Evolutionary conservation across 73 alveolate genomes (phyloP), one percentile per base, ranked within the genome.

Genomic region (Symbiodinium pilosum): DNA sequence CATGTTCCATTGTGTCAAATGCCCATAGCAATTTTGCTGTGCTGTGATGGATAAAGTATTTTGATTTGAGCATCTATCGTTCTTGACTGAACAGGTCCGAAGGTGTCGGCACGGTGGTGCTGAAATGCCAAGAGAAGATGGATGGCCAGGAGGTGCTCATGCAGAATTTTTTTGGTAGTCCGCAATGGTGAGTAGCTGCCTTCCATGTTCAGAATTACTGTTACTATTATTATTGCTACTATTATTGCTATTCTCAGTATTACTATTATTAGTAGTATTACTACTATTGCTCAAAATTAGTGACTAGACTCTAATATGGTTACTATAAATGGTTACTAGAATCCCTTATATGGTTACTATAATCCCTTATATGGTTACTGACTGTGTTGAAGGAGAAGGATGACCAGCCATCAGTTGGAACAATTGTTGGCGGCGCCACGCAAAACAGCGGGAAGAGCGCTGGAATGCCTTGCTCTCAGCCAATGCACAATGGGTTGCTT

Each of bases 361-460:
- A n/a, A n/a, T n/a, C n/a, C n/a, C n/a, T n/a, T n/a, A n/a, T n/a
- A n/a, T n/a, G n/a, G n/a, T n/a, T n/a, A n/a, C n/a, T n/a, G n/a
- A n/a, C n/a, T n/a, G n/a, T n/a, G 40, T 69, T 43, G 32, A 41
- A 88, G 96, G 96, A 41, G 52, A 91, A 91, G 87, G 96, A 91
- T 32, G 96, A 88, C 34, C 87, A 42, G 87, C 43, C 40, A 42
- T 56, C 77, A 38, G 96, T 91, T 16, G 96, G 96, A 20, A 91
- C 96, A 39, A 40, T 91, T n/a, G 96, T 91, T 73, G 96, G 96
- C 11, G 96, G 96, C 30, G 96, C 96, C 81, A 91, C 96, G 40
- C 96, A 91, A 36, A 91, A 91, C 88, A 91, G 96, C 51, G 96
- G 96, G 43, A 91, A 91, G 75, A 91, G 96, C 96, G 96, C 96